Evolutionary conservation across 257 asterid genomes (phyloP), one percentile per base, ranked within the genome.

Genomic region (Jasminum sambac): DNA sequence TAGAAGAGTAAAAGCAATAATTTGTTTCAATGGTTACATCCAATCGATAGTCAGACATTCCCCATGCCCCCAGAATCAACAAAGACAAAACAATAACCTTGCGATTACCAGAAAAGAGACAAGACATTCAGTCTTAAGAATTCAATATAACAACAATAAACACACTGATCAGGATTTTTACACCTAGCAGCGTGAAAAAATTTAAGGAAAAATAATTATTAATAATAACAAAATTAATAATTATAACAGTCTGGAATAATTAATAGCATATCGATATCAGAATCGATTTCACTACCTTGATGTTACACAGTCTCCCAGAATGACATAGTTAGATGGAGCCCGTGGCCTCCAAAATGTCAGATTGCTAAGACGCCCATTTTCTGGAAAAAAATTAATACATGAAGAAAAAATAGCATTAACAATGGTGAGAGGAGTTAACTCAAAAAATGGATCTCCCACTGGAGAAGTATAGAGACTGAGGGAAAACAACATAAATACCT

Each of bases 311-410:
- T 94, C 99, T 57, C 99, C 99, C 86, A 94, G 77, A 76, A 89
- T 77, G 72, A 84, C 99, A 86, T 91, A 94, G 76, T 94, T 94
- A 23, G 98, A 82, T 41, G 96, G 98, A 85, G 99, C 98, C 71
- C 90, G 86, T 63, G 99, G 99, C 89, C 99, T 89, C 99, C 99
- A 94, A 80, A 94, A 94, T 68, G 98, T 94, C 76, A 94, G 78
- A 78, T 91, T 86, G 88, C 91, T 83, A 72, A 91, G 90, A 77
- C 62, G 77, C 63, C 91, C 97, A 77, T 84, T 84, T 74, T 89
- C 99, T 91, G 91, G 62, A 66, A 69, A 83, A 63, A 76, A 76
- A 73, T 48, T 48, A 74, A 73, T 71, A 55, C 34, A 19, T 21
- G 67, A 48, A 25, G 38, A 57, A 25, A 68, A 41, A 25, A 71